These are phyloP conservation scores for Calocybe cyanea DNA, from an alignment of 768 basidiomycete genomes.

Conservation along the genomic window DNA sequence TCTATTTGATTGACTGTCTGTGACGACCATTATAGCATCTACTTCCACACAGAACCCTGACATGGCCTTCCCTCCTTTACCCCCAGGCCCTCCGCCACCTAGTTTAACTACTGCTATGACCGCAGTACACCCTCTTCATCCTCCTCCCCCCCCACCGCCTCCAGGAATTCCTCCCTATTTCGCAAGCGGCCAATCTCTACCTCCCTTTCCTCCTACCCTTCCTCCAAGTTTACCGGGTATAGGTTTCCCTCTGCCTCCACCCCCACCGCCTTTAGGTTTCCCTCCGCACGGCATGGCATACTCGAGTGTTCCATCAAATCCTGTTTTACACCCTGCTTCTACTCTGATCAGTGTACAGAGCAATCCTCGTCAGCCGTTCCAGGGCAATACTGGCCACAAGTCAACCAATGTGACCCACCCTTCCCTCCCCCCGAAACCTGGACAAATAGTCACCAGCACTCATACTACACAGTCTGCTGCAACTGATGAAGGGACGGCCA, in stretches of 20 bases:
- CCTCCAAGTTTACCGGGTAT: constrained; percentile 24
- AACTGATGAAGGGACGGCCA: constrained; percentile 45
- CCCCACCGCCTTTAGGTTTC: constrained; percentile 21
- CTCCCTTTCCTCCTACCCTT: constrained; percentile 22
- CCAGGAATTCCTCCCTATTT: constrained; percentile 13
- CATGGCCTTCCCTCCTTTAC: constrained; percentile 11
- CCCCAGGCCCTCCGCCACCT: constrained; percentile 22
- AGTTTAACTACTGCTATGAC: constrained; percentile 12
- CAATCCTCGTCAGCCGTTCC: constrained; percentile 75
- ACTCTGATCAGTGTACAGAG: constrained; percentile 63
- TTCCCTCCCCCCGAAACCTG: constrained; percentile 41
- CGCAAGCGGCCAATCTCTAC: constrained; percentile 11
- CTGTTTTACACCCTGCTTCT: constrained; percentile 19
- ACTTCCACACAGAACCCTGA: constrained; percentile 4
- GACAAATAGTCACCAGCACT: constrained; percentile 16
- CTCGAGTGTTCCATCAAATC: no score
- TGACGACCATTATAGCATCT: constrained; percentile 8
- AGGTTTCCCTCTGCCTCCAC: constrained; percentile 19
- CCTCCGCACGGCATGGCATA: constrained; percentile 19
- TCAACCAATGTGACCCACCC: constrained; percentile 31
- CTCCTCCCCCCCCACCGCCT: constrained; percentile 25
- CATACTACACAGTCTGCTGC: constrained; percentile 28
- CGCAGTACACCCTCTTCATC: constrained; percentile 20
- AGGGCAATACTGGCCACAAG: constrained; percentile 58
- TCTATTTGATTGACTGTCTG: not conserved